These are phyloP conservation scores for Hypoxylon rubiginosum DNA, from an alignment of 2,329 filamentous ascomycete genomes.

Conservation along the genomic window DNA sequence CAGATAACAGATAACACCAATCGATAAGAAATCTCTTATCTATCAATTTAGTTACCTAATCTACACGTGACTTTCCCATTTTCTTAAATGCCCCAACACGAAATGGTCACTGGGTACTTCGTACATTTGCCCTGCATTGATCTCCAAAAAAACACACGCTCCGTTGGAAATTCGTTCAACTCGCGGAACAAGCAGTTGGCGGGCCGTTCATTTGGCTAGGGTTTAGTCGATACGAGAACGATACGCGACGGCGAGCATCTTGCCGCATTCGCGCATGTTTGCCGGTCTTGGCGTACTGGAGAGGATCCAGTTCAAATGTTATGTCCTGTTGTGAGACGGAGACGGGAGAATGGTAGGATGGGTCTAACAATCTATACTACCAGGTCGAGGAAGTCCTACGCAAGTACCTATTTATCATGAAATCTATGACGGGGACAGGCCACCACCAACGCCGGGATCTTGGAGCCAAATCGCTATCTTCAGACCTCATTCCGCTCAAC, in stretches of 20 bases:
- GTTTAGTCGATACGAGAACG: conserved; percentile 15
- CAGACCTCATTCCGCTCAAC: conserved; percentile 15
- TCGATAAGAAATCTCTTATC: conserved; percentile 34
- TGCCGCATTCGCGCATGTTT: conserved; percentile 27
- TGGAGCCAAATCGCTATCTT: conserved; percentile 18
- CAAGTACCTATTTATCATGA: conserved; percentile 43
- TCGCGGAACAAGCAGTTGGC: conserved; percentile 1
- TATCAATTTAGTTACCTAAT: conserved; percentile 37
- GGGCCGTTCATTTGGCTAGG: neutral
- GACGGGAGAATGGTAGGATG: conserved; percentile 5
- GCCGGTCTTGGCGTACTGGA: conserved; percentile 33
- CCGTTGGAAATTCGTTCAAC: conserved; percentile 15
- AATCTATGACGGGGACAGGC: conserved; percentile 17
- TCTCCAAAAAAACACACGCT: conserved; percentile 6
- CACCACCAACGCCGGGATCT: conserved; percentile 15
- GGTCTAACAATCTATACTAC: conserved; percentile 26
- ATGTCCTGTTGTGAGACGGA: conserved; percentile 23
- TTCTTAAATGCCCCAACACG: neutral
- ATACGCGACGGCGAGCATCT: conserved; percentile 15
- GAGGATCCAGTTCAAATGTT: conserved; percentile 11
- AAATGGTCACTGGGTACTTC: no score
- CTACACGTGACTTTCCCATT: conserved; percentile 20
- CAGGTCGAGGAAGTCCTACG: conserved; percentile 33
- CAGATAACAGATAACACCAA: conserved; percentile 6
- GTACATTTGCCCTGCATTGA: neutral